Base-by-base conservation (phyloP, 768 basidiomycete genomes). In the Tricholoma furcatifolium region DNA sequence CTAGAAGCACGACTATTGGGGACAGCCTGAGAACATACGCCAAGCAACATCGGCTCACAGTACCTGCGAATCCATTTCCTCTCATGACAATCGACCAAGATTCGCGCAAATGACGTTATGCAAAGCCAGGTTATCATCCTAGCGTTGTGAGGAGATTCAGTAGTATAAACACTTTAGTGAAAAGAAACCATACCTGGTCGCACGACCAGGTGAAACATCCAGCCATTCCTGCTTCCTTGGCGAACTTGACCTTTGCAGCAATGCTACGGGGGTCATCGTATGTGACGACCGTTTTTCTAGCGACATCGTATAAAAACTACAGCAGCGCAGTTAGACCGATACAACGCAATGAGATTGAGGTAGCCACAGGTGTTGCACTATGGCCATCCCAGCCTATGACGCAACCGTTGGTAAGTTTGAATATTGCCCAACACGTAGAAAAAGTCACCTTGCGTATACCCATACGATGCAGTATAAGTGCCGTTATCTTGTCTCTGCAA, bases 331-430 rank as follows among this genome's bases (percentile, higher is more conserved):
- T 27, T 23, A 34, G 45, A 38, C 39, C 43, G 31, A 15, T 36
- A 31, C 54, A 15, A 9, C 17, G 14, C 35, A 30, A 27, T 24
- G 61, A 59, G 50, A 20, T 57, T 7, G n/a, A 14, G 67, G 69
- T 43, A 62, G 64, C 53, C 69, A 86, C 76, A 32, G 86, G 87
- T 24, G 87, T 88, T 60, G 79, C 78, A 35, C 84, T 85, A 65
- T 85, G 87, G 40, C 75, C 63, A 60, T 90, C 87, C 85, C 86
- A 88, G 14, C 61, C 83, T 80, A 62, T 54, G 59, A 3, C 6
- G 69, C 67, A 32, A n/a, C 35, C 3, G n/a, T n/a, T n/a, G 35
- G 46, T 15, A 31, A 47, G 43, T 21, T 47, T 41, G 34, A 50
- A 30, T 12, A n/a, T 15, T 38, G 14, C 20, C 35, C 11, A 48